Base-by-base conservation (phyloP, 106 monocot species). In the Allium cepa region DNA sequence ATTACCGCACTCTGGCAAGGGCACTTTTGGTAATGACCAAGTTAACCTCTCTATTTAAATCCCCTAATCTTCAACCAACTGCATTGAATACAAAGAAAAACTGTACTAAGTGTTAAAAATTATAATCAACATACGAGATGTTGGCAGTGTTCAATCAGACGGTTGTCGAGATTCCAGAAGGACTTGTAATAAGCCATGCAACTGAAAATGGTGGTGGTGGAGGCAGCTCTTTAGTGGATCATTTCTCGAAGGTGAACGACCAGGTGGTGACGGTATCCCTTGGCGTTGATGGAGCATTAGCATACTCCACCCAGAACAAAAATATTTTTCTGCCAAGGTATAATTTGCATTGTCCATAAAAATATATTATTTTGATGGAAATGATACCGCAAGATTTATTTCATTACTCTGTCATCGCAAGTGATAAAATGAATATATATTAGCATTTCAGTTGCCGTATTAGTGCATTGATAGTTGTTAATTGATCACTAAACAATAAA, bases 81-180 rank as follows among this genome's bases (percentile, higher is more conserved):
- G 8, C 58, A 16, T 13, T 18, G 18, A 58, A 58, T 8, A 58
- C 11, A 55, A 8, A 53, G 3, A 15, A 15, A 3, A 55, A 58
- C 8, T 8, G 58, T 17, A 16, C 15, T 7, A 18, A 4, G 0
- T 12, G 58, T 18, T 15, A 17, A 18, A 18, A 8, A 2, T 0
- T 16, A 15, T 14, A 16, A 58, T 58, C 58, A 16, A 58, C 58
- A 12, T 7, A 15, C 8, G 58, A 58, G 62, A 72, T 72, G 72
- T 52, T 62, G 15, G 72, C 72, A 0, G 52, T 72, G 61, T 72
- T 72, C 28, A 45, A 72, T n/a, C 60, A 52, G 60, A 62, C 62
- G 72, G 72, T 62, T 47, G 71, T 62, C 62, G 50, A 72, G 62
- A 50, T 49, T 36, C 72, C 72, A 0, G 72, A 72, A 26, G 72